Evolutionary conservation across 2,329 filamentous ascomycete species (phyloP), one percentile per base, ranked within the genome.

Genomic region (Fusarium sp.): DNA sequence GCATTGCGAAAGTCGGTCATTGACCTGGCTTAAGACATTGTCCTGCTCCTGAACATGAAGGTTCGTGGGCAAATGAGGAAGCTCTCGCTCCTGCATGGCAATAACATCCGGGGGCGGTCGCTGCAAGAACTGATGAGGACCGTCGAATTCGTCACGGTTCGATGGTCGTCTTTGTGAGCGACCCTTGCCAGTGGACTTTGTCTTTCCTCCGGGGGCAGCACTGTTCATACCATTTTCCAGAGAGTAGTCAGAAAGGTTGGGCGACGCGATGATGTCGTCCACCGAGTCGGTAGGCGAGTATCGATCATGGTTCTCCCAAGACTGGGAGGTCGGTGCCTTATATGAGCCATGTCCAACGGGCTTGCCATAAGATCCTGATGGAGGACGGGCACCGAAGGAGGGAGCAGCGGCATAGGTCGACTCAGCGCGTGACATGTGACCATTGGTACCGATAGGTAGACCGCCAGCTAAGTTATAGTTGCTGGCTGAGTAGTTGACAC

Each of bases 131-230:
- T 97, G 93, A 74, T 94, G 92, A 11, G 93, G 93, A 5, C 93
- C 93, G 80, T 96, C 93, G 80, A 97, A 97, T 80, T 96, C 93
- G 83, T 97, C 93, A 65, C 93, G 87, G 82, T 94, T 94, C 44
- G 91, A 93, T 27, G 92, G 89, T 30, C 91, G 87, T 73, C 92
- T 86, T 77, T 92, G 90, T 18, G 86, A 82, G 43, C 85, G 83
- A 54, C 81, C 79, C 75, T 87, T 87, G 53, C 82, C 81, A 51
- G 79, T 80, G 44, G 78, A 77, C 74, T 85, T 87, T 62, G 80
- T 78, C 72, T 84, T 86, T 41, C 67, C 72, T 67, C 80, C 81
- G 6, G 81, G 78, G 34, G 81, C 78, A 38, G 80, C 75, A 58
- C 80, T 73, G 45, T 80, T 79, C 47, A 82, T 80, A 53, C 82